These are phyloP conservation scores for Chrysanthemum seticuspe DNA, from an alignment of 129 eudicot genomes.

Conservation along the genomic window DNA sequence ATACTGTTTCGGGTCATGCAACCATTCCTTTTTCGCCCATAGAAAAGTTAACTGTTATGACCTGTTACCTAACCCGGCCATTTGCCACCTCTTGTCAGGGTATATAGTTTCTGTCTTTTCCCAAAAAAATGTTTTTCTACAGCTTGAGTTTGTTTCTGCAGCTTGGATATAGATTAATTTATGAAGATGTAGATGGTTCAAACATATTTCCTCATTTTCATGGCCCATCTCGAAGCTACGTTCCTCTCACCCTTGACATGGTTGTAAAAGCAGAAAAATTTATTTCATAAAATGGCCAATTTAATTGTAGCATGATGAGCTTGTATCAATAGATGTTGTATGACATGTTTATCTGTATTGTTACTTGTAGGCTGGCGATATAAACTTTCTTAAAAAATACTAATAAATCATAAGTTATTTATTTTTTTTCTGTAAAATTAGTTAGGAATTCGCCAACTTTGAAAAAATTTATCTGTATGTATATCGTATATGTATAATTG, in stretches of 20 bases:
- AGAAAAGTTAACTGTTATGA: no score
- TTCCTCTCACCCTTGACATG: slow-evolving; percentile 67
- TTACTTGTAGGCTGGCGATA: no score
- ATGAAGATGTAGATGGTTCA: slow-evolving; percentile 67
- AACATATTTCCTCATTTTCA: slow-evolving; percentile 78
- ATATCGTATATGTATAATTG: no score
- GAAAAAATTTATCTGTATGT: no score
- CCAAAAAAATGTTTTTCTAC: background rate
- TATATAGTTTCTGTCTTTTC: background rate
- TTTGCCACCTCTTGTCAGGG: background rate
- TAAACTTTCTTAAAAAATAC: no score
- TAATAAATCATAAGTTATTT: no score
- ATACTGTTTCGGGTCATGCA: no score
- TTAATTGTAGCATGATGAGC: slow-evolving; percentile 55
- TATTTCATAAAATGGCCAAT: slow-evolving; percentile 44
- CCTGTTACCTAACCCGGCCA: background rate
- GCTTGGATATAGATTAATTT: slow-evolving; percentile 83
- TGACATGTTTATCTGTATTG: no score
- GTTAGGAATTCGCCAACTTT: no score
- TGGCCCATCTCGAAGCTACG: slow-evolving; percentile 76
- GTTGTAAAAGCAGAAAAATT: slow-evolving; percentile 69
- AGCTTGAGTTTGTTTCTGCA: slow-evolving; percentile 30
- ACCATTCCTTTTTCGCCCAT: no score
- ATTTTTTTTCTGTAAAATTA: no score
- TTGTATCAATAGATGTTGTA: background rate